These are phyloP conservation scores for Trichoderma sp. DNA, from an alignment of 2,329 filamentous ascomycete genomes.

Conservation along the genomic window DNA sequence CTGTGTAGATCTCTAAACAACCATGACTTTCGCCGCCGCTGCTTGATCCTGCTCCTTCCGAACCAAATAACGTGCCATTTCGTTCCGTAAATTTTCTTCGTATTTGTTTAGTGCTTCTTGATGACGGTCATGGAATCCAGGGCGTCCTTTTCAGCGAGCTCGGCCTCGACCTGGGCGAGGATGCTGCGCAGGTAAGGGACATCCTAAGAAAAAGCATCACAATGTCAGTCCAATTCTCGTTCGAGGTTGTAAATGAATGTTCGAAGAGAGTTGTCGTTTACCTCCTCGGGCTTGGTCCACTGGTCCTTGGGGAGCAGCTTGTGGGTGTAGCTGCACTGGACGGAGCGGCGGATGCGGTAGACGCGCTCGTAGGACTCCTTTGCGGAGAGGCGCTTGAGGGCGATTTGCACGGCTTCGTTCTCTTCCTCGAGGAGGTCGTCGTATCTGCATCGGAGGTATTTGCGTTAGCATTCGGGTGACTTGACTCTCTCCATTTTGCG, in stretches of 20 bases:
- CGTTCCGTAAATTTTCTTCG: slow-evolving; percentile 1
- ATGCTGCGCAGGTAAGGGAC: slow-evolving; percentile 53
- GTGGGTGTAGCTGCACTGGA: slow-evolving; percentile 69
- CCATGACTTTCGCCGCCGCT: not conserved
- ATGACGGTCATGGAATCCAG: slow-evolving; percentile 50
- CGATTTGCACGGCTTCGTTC: slow-evolving; percentile 78
- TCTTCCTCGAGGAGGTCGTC: slow-evolving; percentile 96
- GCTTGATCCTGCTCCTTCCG: slow-evolving; percentile 2
- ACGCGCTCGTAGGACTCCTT: slow-evolving; percentile 95
- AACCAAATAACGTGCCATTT: not conserved
- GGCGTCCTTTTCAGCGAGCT: slow-evolving; percentile 50
- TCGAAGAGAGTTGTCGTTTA: slow-evolving; percentile 25
- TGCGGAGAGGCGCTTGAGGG: slow-evolving; percentile 83
- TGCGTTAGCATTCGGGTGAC: not conserved
- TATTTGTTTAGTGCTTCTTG: slow-evolving; percentile 45
- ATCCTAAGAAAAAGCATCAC: slow-evolving; percentile 39
- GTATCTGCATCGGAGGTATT: slow-evolving; percentile 70
- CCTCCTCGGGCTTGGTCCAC: slow-evolving; percentile 58
- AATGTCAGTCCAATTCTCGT: not conserved
- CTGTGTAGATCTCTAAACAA: slow-evolving; percentile 11
- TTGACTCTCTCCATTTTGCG: not conserved
- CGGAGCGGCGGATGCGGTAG: slow-evolving; percentile 92
- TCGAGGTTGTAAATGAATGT: not conserved
- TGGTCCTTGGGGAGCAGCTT: slow-evolving; percentile 61
- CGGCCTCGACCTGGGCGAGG: slow-evolving; percentile 50